These are phyloP conservation scores for Microbotryomycetes sp. DNA, from an alignment of 1,284 basidiomycete genomes.

Conservation along the genomic window DNA sequence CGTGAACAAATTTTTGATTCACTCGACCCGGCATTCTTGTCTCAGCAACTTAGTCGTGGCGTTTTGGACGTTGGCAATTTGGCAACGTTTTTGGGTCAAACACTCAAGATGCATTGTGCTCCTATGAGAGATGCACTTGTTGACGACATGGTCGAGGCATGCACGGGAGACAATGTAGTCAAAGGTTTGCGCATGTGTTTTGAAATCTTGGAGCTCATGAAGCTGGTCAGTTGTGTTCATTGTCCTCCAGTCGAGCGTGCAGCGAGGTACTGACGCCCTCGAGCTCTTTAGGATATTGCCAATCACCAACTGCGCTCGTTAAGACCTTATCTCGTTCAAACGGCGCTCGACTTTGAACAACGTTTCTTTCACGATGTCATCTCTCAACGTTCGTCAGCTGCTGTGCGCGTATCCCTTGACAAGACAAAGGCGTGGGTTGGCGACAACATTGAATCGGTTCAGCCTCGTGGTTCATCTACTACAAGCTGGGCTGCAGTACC, in stretches of 20 bases:
- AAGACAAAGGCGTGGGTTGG: neutral
- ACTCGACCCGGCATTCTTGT: slow-evolving; percentile 57
- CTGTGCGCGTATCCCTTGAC: neutral
- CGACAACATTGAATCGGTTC: neutral
- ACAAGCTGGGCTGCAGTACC: neutral
- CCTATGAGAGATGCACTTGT: slow-evolving; percentile 82
- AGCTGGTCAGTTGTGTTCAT: slow-evolving; percentile 58
- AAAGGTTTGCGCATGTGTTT: slow-evolving; percentile 74
- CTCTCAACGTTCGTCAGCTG: slow-evolving; percentile 43
- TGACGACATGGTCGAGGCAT: slow-evolving; percentile 66
- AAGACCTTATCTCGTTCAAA: slow-evolving; percentile 73
- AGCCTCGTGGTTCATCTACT: neutral
- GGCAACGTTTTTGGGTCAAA: slow-evolving; percentile 68
- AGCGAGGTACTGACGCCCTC: slow-evolving; percentile 7
- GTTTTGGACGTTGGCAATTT: slow-evolving; percentile 76
- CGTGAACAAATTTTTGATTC: slow-evolving; percentile 45
- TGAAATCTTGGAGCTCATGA: slow-evolving; percentile 90
- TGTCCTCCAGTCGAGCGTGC: slow-evolving; percentile 11
- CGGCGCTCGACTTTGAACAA: slow-evolving; percentile 72
- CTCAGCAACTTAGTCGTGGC: slow-evolving; percentile 68
- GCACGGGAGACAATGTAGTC: slow-evolving; percentile 58
- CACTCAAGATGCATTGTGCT: slow-evolving; percentile 84
- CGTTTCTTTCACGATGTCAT: slow-evolving; percentile 61
- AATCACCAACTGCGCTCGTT: slow-evolving; percentile 88
- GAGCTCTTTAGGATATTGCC: slow-evolving; percentile 76